Percentiles rank a stretch among this genome's conserved stretches.
Conservation (phyloP, 805 yeast species). For the Lipomyces sp. region DNA sequence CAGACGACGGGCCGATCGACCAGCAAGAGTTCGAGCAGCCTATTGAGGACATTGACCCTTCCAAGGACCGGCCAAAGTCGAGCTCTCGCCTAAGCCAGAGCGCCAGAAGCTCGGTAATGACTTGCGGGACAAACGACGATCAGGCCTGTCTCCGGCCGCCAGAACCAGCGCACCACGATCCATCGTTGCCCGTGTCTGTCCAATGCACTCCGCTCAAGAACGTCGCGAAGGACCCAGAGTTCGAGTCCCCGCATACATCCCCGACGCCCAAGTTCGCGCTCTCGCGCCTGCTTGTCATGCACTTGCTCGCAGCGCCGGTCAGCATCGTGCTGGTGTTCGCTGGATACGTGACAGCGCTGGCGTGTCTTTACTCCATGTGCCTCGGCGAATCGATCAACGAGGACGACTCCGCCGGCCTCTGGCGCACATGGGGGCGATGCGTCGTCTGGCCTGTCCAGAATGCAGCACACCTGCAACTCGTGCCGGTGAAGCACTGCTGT, state of each 20-base stretch:
- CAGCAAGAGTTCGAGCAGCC: neutral
- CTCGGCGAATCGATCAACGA: constrained; percentile 26
- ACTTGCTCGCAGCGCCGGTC: constrained; percentile 22
- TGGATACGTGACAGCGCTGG: constrained; percentile 20
- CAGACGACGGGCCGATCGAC: constrained; percentile 11
- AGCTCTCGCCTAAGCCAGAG: neutral
- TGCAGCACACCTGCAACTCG: neutral
- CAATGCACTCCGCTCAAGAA: too few species aligned
- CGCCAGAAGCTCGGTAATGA: neutral
- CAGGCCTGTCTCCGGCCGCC: neutral
- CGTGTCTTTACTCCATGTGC: constrained; percentile 23
- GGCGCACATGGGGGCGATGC: constrained; percentile 30
- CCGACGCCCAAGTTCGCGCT: constrained; percentile 8
- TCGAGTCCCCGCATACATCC: neutral
- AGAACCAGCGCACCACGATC: neutral
- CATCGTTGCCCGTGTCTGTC: neutral
- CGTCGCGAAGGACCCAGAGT: too few species aligned
- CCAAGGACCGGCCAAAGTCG: neutral
- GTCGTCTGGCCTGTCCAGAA: constrained; percentile 18
- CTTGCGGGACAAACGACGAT: constrained; percentile 7
- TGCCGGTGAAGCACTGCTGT: neutral
- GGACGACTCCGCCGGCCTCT: constrained; percentile 26
- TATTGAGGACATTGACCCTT: neutral
- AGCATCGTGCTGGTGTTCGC: constrained; percentile 20
- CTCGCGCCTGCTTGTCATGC: constrained; percentile 14